These are phyloP conservation scores for Sporisorium sorghi DNA, from an alignment of 1,284 basidiomycete genomes.

Conservation along the genomic window DNA sequence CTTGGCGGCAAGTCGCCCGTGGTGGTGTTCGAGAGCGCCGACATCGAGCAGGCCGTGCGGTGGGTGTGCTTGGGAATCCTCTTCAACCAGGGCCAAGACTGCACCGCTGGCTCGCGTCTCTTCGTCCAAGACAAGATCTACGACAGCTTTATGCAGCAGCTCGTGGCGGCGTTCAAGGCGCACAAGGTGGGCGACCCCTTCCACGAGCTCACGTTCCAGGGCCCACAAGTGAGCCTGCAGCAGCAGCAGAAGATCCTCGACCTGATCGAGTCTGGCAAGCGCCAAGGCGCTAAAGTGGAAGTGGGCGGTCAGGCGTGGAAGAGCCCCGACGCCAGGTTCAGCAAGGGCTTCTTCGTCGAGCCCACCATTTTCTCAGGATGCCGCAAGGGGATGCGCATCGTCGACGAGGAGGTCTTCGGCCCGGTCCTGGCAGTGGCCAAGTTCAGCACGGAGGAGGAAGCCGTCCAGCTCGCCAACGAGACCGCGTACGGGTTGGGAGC, in stretches of 20 bases:
- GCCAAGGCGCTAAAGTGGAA: slow-evolving; percentile 80
- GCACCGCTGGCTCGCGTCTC: slow-evolving; percentile 79
- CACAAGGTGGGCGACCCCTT: slow-evolving; percentile 78
- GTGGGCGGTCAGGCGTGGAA: slow-evolving; percentile 74
- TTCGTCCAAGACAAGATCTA: slow-evolving; percentile 77
- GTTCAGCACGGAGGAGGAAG: slow-evolving; percentile 72
- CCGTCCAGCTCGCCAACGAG: slow-evolving; percentile 82
- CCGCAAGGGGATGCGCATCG: slow-evolving; percentile 74
- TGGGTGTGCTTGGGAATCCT: slow-evolving; percentile 84
- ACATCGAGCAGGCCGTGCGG: slow-evolving; percentile 70
- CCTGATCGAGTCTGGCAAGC: slow-evolving; percentile 87
- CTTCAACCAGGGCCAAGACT: slow-evolving; percentile 74
- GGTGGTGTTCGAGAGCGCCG: slow-evolving; percentile 77
- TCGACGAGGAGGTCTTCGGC: slow-evolving; percentile 80
- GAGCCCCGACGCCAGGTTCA: slow-evolving; percentile 24
- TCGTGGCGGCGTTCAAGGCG: slow-evolving; percentile 73
- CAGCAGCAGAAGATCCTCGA: slow-evolving; percentile 91
- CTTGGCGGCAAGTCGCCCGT: slow-evolving; percentile 86
- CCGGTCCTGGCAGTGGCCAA: slow-evolving; percentile 76
- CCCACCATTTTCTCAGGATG: slow-evolving; percentile 75
- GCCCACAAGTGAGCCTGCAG: slow-evolving; percentile 81
- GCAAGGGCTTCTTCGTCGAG: slow-evolving; percentile 73
- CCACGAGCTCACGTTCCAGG: slow-evolving; percentile 78
- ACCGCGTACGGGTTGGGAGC: slow-evolving; percentile 84
- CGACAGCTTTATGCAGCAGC: slow-evolving; percentile 75